Conservation (phyloP, 305 asterid species). For the Euphrasia arctica region DNA sequence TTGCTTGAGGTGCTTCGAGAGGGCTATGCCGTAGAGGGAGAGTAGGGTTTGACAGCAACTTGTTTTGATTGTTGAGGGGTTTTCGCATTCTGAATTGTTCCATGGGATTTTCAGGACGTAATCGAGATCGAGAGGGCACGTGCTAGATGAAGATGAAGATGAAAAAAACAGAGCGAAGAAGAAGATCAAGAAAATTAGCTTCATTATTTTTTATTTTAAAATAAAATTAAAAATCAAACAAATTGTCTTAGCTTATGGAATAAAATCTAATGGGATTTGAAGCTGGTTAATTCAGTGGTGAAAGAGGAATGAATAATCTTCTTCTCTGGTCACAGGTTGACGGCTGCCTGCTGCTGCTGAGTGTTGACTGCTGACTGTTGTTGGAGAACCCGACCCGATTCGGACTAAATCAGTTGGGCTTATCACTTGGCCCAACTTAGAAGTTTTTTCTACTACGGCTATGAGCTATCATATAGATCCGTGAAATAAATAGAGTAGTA, state of each 20-base stretch:
- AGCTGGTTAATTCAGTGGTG: too few relatives aligned
- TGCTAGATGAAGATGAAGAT: constrained; percentile 25
- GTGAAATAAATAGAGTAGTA: too few relatives aligned
- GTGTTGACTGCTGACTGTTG: too few relatives aligned
- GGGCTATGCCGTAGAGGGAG: constrained; percentile 61
- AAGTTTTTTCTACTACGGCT: too few relatives aligned
- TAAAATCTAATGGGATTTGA: too few relatives aligned
- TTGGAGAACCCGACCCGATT: too few relatives aligned
- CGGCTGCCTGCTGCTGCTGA: too few relatives aligned
- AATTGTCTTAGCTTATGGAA: background rate
- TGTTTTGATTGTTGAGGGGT: constrained; percentile 20
- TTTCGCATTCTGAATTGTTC: constrained; percentile 56
- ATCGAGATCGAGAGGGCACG: constrained; percentile 61
- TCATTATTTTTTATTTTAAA: constrained; percentile 24
- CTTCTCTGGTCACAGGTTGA: too few relatives aligned
- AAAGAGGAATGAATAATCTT: too few relatives aligned
- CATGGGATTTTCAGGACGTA: constrained; percentile 63
- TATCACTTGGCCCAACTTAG: too few relatives aligned
- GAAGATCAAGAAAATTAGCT: constrained; percentile 37
- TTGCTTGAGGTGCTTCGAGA: constrained; percentile 50
- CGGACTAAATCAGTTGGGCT: too few relatives aligned
- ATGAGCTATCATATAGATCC: too few relatives aligned
- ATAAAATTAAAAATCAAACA: background rate
- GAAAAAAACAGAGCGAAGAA: constrained; percentile 26
- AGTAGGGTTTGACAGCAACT: constrained; percentile 74